A percentile compares a stretch with the other conserved stretches of the same genome.
Evolutionary conservation across 1,284 basidiomycete genomes (phyloP).

Genomic region (Blastosporella zonata): DNA sequence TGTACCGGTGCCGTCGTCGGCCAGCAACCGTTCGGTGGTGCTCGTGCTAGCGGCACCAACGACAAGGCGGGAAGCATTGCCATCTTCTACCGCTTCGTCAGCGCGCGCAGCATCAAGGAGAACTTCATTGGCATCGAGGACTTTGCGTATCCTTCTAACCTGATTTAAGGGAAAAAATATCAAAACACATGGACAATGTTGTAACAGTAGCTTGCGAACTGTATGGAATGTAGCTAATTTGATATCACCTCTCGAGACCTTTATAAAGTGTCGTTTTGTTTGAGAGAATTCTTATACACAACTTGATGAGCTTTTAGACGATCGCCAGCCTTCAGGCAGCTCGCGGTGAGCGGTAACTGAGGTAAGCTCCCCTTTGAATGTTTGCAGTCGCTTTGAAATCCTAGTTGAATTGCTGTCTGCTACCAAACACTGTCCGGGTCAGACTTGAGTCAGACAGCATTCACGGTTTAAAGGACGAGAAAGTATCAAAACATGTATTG

Average conservation of each 20-base stretch:
- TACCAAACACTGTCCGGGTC: too few relatives aligned
- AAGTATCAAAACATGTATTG: too few relatives aligned
- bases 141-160: conserved; percentile 84
- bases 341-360: too few relatives aligned
- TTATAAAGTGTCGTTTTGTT: neutral
- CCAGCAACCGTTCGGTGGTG: conserved; percentile 97
- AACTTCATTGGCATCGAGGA: conserved; percentile 81
- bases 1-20: conserved; percentile 96
- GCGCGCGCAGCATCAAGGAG: conserved; percentile 94
- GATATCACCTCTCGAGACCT: neutral
- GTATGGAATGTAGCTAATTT: neutral
- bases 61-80: conserved; percentile 94
- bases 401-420: too few relatives aligned
- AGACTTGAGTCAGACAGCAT: too few relatives aligned
- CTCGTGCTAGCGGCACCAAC: conserved; percentile 92
- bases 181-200: neutral
- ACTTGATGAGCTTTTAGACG: too few relatives aligned
- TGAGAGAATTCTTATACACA: too few relatives aligned
- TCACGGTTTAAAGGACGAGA: too few relatives aligned
- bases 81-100: conserved; percentile 89
- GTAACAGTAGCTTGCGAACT: neutral
- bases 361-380: too few relatives aligned
- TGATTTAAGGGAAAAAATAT: conserved; percentile 44
- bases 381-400: too few relatives aligned
- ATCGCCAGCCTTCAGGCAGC: too few relatives aligned